These are phyloP conservation scores for Lyophyllum semitale DNA, from an alignment of 768 basidiomycete species.

Conservation along the genomic window DNA sequence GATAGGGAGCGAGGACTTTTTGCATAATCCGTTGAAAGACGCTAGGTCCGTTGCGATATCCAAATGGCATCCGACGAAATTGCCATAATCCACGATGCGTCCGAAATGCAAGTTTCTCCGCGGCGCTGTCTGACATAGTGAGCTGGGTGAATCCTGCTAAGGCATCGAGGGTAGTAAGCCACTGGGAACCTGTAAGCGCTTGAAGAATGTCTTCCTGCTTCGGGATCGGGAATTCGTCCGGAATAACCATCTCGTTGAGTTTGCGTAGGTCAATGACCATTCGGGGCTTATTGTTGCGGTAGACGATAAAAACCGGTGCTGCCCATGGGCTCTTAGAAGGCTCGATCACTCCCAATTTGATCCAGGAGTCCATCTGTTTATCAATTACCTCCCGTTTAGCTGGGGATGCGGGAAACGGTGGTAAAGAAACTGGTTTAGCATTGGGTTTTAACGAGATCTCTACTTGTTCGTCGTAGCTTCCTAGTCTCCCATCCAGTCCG, in stretches of 20 bases:
- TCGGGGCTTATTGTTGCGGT: too few species aligned
- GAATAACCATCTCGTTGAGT: neutral
- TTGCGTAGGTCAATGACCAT: slow-evolving; percentile 13
- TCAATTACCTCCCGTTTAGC: slow-evolving; percentile 30
- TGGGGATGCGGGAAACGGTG: slow-evolving; percentile 24
- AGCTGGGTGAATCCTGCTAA: neutral
- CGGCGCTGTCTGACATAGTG: neutral
- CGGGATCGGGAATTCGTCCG: neutral
- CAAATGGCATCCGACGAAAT: slow-evolving; percentile 1
- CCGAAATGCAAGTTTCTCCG: neutral
- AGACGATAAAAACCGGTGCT: too few species aligned
- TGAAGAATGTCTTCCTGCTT: neutral
- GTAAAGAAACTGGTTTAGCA: slow-evolving; percentile 26
- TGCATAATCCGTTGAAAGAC: slow-evolving; percentile 2
- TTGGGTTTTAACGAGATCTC: slow-evolving; percentile 25
- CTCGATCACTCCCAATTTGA: slow-evolving; percentile 38
- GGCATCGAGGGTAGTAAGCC: neutral
- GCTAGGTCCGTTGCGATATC: neutral
- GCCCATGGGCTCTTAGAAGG: slow-evolving; percentile 36
- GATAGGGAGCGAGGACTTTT: neutral
- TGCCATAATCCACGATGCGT: neutral
- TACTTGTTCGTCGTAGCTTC: slow-evolving; percentile 21
- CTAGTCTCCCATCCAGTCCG: too few species aligned
- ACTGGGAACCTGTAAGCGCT: too few species aligned
- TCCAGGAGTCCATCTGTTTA: slow-evolving; percentile 31